Evolutionary conservation across 495 filamentous ascomycete species (phyloP).

Genomic region (Xylaria longipes): DNA sequence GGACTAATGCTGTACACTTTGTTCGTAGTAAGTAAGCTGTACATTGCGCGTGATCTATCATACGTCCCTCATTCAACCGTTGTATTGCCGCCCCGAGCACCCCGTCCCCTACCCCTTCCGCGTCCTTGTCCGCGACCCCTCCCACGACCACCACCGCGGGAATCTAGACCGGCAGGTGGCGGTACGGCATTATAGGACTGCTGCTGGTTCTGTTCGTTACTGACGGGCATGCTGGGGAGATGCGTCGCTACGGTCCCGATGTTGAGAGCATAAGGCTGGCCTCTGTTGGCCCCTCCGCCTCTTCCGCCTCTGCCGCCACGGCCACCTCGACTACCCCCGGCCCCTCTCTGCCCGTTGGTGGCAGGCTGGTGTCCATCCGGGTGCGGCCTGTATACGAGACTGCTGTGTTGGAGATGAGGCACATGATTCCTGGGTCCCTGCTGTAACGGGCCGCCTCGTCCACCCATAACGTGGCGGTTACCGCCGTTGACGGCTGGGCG

Average conservation of each 20-base stretch:
- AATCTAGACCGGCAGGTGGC: constrained; percentile 73
- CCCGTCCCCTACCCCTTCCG: constrained; percentile 42
- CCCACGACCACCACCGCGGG: constrained; percentile 62
- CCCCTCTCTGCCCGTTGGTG: constrained; percentile 36
- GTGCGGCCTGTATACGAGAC: constrained; percentile 45
- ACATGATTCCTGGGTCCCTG: constrained; percentile 49
- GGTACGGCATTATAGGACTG: constrained; percentile 76
- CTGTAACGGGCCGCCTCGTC: constrained; percentile 38
- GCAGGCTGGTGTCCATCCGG: constrained; percentile 36
- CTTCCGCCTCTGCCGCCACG: constrained; percentile 38
- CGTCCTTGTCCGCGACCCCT: constrained; percentile 55
- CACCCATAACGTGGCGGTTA: constrained; percentile 43
- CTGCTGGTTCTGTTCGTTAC: constrained; percentile 47
- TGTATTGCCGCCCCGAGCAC: constrained; percentile 35
- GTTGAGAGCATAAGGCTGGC: constrained; percentile 35
- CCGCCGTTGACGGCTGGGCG: constrained; percentile 66
- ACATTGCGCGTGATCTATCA: constrained; percentile 11
- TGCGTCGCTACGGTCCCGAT: not conserved
- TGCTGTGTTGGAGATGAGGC: constrained; percentile 53
- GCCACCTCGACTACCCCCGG: constrained; percentile 47
- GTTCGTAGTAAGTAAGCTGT: not conserved
- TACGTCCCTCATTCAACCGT: constrained; percentile 8
- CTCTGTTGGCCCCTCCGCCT: constrained; percentile 39
- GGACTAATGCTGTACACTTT: not conserved
- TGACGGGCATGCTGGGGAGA: not conserved